Percentiles rank a stretch among this genome's conserved stretches.
Evolutionary conservation across 371 early-diverging fungal species (phyloP).

Genomic region (Mortierella sp.): DNA sequence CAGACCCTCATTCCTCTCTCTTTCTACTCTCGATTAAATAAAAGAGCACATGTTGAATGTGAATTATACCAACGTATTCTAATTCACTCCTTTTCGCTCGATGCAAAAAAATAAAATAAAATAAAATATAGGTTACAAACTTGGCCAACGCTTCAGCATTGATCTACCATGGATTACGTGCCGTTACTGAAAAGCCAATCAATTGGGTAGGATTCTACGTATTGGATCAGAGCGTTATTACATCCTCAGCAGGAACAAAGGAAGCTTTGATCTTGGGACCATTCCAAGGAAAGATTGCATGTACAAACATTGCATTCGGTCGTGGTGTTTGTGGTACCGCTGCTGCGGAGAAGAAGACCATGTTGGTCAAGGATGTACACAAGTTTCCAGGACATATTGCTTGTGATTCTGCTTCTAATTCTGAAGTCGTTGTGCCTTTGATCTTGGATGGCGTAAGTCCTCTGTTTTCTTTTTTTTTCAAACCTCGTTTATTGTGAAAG

Average conservation of each 20-base stretch:
- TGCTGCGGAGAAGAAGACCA: conserved; percentile 65
- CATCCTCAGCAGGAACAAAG: conserved; percentile 8
- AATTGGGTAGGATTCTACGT: conserved; percentile 96
- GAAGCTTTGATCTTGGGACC: conserved; percentile 83
- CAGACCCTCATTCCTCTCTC: not conserved
- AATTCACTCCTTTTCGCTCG: too few relatives aligned
- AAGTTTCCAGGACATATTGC: conserved; percentile 93
- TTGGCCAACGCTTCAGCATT: conserved; percentile 86
- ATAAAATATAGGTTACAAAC: conserved; percentile 71
- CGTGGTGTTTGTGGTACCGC: conserved; percentile 93
- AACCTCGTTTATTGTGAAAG: too few relatives aligned
- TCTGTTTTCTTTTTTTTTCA: not conserved
- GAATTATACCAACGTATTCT: too few relatives aligned
- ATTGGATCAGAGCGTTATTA: conserved; percentile 59
- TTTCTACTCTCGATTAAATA: too few relatives aligned
- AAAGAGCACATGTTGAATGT: too few relatives aligned
- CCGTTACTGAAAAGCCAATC: conserved; percentile 79
- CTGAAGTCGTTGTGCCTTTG: conserved; percentile 93
- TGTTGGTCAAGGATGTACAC: conserved; percentile 85
- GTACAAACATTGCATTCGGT: conserved; percentile 85
- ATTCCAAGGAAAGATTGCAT: conserved; percentile 93
- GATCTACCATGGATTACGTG: conserved; percentile 81
- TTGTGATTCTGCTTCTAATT: conserved; percentile 89
- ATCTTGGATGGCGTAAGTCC: conserved; percentile 63
- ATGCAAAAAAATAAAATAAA: too few relatives aligned